These are phyloP conservation scores for Gautieria morchelliformis DNA, from an alignment of 768 basidiomycete genomes.

Conservation along the genomic window DNA sequence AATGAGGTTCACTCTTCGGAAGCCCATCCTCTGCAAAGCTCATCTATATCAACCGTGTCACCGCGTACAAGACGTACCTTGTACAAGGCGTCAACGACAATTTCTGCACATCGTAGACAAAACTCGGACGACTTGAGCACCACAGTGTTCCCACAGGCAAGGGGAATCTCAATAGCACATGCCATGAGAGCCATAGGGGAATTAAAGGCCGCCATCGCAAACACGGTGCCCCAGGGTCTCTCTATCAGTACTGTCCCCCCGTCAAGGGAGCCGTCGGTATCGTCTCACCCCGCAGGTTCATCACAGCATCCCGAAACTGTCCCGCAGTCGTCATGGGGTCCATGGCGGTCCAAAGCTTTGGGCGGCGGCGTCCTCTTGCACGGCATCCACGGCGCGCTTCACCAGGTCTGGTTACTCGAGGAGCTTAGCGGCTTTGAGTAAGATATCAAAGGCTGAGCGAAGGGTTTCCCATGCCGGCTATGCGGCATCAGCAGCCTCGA, in stretches of 20 bases:
- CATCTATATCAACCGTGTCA: not conserved
- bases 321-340: constrained; percentile 19
- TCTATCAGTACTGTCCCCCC: constrained; percentile 35
- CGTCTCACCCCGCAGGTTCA: constrained; percentile 33
- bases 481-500: constrained; percentile 35
- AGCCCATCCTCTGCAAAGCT: constrained; percentile 37
- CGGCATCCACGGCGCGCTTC: constrained; percentile 22
- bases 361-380: constrained; percentile 32
- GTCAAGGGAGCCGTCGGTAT: constrained; percentile 31
- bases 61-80: constrained; percentile 19
- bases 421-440: constrained; percentile 40
- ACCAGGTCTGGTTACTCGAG: constrained; percentile 31
- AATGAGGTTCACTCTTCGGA: constrained; percentile 49
- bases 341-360: constrained; percentile 10
- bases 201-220: constrained; percentile 50
- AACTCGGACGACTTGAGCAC: constrained; percentile 44
- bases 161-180: constrained; percentile 34
- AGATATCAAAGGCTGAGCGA: constrained; percentile 33
- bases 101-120: constrained; percentile 36
- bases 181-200: constrained; percentile 36
- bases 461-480: constrained; percentile 38
- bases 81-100: constrained; percentile 39
- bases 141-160: constrained; percentile 49
- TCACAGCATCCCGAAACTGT: constrained; percentile 25
- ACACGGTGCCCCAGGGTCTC: constrained; percentile 38